These are phyloP conservation scores for Stephania yunnanensis DNA, from an alignment of 164 flowering plant species.

Conservation along the genomic window DNA sequence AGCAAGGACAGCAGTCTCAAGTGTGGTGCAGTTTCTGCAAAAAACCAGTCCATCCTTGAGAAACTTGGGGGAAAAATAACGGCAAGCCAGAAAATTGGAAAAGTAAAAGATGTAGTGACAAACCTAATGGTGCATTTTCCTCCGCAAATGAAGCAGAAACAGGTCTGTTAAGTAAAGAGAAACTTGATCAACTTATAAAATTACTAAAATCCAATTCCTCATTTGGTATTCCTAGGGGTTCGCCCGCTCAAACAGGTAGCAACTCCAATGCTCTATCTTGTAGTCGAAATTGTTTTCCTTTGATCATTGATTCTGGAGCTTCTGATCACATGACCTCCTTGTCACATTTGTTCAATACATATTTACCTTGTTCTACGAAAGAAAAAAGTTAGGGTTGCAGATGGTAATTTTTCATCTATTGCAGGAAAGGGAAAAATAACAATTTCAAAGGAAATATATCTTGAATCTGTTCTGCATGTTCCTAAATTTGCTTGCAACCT, in stretches of 20 bases:
- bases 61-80: slow-evolving; percentile 9
- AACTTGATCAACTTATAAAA: neutral
- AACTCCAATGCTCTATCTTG: neutral
- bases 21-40: slow-evolving; percentile 3
- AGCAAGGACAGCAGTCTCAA: neutral
- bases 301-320: neutral
- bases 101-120: neutral
- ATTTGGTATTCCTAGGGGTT: neutral
- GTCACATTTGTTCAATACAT: neutral
- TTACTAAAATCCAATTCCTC: neutral
- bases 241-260: neutral
- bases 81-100: slow-evolving; percentile 15
- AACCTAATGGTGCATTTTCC: neutral
- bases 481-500: no score
- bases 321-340: neutral
- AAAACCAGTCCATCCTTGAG: slow-evolving; percentile 9
- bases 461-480: no score
- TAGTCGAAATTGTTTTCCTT: neutral
- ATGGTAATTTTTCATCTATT: no score
- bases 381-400: neutral
- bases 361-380: neutral
- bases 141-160: neutral
- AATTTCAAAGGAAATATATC: no score
- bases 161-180: neutral
- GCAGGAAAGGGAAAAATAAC: no score